Base-by-base conservation (phyloP, 176 grass and related monocot species). In the Neostapfia colusana region DNA sequence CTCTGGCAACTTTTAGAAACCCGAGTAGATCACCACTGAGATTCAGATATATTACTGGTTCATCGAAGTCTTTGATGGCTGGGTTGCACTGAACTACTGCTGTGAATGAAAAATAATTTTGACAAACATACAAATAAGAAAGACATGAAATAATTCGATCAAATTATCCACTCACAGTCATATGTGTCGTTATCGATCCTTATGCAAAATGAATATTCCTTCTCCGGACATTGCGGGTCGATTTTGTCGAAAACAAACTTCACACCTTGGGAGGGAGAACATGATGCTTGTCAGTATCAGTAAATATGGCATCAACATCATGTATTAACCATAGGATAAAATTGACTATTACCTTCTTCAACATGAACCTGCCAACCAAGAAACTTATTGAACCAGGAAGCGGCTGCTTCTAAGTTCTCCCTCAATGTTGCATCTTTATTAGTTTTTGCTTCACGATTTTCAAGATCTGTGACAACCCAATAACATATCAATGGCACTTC, bases 171-270 rank as follows among this genome's bases (percentile, higher is more conserved):
- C 90, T 93, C 81, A 93, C 93, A 40, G 63, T 37, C 81, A 77
- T 83, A 84, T 49, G 50, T 70, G 73, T 74, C 79, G 26, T 82
- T 61, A 45, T 87, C 78, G 60, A 91, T 49, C 40, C 35, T 75
- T 36, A 94, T 37, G 23, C 35, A 67, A 68, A 98, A 71, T 50
- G 85, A 87, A 45, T 83, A 92, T 38, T 92, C 91, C 54, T 88
- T 81, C 16, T 88, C 82, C 25, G 80, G 84, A 73, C 35, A 57
- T 46, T 48, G 82, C 34, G 20, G n/a, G 73, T 92, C 82, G 79
- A 98, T 63, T 73, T 92, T 94, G 83, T 84, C 62, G 55, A 90
- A 98, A 55, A 94, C 39, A n/a, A 98, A 98, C 60, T 69, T 94
- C 43, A 89, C 82, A 28, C 76, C 95, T 93, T 89, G 12, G 65